Evolutionary conservation across 257 asterid genomes (phyloP).

Genomic region (Solanum gracilifrons): DNA sequence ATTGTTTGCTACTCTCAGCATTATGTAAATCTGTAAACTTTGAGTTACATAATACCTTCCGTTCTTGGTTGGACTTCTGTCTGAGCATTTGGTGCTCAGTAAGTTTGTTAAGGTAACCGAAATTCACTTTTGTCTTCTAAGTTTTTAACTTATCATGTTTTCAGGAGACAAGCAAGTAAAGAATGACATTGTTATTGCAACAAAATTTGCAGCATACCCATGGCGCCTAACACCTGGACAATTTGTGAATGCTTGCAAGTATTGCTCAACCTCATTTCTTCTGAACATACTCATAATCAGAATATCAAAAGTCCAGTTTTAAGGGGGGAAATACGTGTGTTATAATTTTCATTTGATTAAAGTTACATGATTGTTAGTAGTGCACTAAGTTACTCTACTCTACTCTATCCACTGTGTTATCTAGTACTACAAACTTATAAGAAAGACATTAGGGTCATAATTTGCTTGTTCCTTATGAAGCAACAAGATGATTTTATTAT

Average conservation of each 20-base stretch:
- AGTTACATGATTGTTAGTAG: not conserved
- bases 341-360: not conserved
- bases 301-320: not conserved
- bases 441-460: not conserved
- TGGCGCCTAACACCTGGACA: conserved; percentile 92
- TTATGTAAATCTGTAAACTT: not conserved
- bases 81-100: not conserved
- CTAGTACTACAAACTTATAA: not conserved
- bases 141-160: not conserved
- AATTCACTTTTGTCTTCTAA: not conserved
- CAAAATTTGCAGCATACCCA: conserved; percentile 95
- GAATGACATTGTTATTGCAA: conserved; percentile 62
- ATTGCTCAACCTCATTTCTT: conserved; percentile 10
- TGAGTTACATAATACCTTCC: not conserved
- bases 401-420: not conserved
- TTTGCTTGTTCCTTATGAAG: not conserved
- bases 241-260: conserved; percentile 91
- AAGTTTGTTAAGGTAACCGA: not conserved
- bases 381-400: not conserved
- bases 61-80: not conserved
- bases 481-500: not conserved
- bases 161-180: conserved; percentile 44
- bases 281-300: not conserved
- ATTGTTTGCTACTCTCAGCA: not conserved
- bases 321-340: not conserved